phyloP scores from a whole-genome alignment of 2,329 filamentous ascomycete species.

The Seiridium cupressi region DNA sequence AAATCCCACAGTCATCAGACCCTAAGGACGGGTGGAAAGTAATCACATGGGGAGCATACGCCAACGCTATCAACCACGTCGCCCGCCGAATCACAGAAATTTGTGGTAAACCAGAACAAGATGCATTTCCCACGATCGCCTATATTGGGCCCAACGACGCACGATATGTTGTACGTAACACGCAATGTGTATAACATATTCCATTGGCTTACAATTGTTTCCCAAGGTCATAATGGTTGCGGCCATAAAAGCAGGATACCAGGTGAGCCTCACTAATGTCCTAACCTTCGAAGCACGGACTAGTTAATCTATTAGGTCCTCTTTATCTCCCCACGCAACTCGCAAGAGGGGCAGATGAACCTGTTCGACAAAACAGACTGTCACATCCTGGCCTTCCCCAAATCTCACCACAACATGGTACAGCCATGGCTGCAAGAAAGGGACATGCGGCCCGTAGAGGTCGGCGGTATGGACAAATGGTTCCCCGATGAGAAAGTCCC shows the following conservation, averaged over 20 bases:
- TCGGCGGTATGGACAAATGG: slow-evolving; percentile 30
- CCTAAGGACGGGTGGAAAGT: slow-evolving; percentile 38
- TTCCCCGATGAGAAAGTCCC: slow-evolving; percentile 32
- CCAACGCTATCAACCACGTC: slow-evolving; percentile 38
- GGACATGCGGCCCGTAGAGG: slow-evolving; percentile 35
- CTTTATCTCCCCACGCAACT: slow-evolving; percentile 45
- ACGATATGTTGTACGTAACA: slow-evolving; percentile 16
- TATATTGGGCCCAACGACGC: slow-evolving; percentile 39
- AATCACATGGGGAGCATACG: slow-evolving; percentile 34
- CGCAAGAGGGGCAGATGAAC: slow-evolving; percentile 40
- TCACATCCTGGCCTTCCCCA: slow-evolving; percentile 33
- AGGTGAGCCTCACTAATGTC: slow-evolving; percentile 26
- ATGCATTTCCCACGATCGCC: slow-evolving; percentile 35
- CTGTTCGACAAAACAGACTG: slow-evolving; percentile 44
- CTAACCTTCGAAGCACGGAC: neutral
- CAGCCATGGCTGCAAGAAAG: slow-evolving; percentile 35
- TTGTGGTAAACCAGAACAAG: slow-evolving; percentile 21
- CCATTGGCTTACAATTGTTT: slow-evolving; percentile 31
- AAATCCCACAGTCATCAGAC: slow-evolving; percentile 30
- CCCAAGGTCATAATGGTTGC: slow-evolving; percentile 34
- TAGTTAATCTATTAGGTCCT: slow-evolving; percentile 27
- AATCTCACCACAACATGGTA: slow-evolving; percentile 25
- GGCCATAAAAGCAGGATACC: slow-evolving; percentile 27
- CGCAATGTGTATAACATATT: no score
- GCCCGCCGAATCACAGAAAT: slow-evolving; percentile 30